Evolutionary conservation across 441 rosid genomes (phyloP).

Genomic region (Croton laevigatus): DNA sequence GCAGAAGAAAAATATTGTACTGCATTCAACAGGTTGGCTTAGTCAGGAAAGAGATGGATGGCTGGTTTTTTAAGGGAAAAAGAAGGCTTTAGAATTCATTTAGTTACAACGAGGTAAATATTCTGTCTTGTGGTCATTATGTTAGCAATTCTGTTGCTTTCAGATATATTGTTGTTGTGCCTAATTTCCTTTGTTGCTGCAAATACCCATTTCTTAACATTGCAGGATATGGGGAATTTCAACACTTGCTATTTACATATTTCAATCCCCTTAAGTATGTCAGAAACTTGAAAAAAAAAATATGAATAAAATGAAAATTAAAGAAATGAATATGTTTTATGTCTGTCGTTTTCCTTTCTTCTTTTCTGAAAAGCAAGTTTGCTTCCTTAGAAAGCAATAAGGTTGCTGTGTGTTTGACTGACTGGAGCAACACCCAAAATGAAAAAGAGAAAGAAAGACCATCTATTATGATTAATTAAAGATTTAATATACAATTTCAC

Average conservation of each 20-base stretch:
- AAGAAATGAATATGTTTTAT: too few relatives aligned
- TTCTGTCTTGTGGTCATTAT: background rate
- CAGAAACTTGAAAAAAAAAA: background rate
- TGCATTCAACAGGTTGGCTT: background rate
- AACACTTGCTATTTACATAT: background rate
- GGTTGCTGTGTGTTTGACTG: too few relatives aligned
- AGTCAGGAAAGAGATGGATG: constrained; percentile 9
- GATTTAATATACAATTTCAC: too few relatives aligned
- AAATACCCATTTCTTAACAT: background rate
- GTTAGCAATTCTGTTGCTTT: constrained; percentile 21
- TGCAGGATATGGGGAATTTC: background rate
- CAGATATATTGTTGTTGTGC: background rate
- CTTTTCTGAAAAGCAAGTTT: too few relatives aligned
- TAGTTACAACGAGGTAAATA: background rate
- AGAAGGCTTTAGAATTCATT: constrained; percentile 14
- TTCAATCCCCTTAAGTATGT: background rate
- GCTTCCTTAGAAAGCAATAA: too few relatives aligned
- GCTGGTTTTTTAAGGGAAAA: constrained; percentile 18
- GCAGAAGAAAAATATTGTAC: background rate
- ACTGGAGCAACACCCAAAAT: too few relatives aligned
- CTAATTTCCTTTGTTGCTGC: constrained; percentile 10
- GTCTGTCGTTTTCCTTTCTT: too few relatives aligned
- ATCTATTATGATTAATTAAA: too few relatives aligned
- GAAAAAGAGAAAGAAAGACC: too few relatives aligned
- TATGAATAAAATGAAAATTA: too few relatives aligned